Evolutionary conservation across 768 basidiomycete species (phyloP).

Genomic region (Boletus tylopilopsis): DNA sequence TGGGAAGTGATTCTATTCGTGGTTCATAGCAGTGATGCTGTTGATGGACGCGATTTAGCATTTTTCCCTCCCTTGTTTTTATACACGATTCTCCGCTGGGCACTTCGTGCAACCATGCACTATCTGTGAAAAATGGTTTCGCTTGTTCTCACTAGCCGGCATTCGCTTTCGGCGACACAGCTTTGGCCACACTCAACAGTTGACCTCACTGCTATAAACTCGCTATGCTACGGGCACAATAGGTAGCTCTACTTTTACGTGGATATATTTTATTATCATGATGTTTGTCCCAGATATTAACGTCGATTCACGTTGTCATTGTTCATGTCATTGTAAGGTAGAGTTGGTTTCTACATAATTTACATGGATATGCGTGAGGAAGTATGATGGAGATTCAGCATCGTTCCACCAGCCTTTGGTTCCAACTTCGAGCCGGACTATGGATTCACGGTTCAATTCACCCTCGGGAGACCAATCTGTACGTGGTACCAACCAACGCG

Average conservation of each 20-base stretch:
- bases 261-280: slow-evolving; percentile 28
- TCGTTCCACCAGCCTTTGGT: background rate
- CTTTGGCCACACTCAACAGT: background rate
- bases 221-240: slow-evolving; percentile 8
- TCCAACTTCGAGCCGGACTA: background rate
- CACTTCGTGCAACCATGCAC: slow-evolving; percentile 2
- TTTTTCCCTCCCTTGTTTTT: background rate
- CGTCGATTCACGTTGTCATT: slow-evolving; percentile 11
- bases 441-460: background rate
- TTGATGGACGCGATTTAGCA: background rate
- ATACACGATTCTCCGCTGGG: slow-evolving; percentile 1
- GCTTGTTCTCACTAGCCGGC: slow-evolving; percentile 3
- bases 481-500: background rate
- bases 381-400: background rate
- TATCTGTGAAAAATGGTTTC: slow-evolving; percentile 6
- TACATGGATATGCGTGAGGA: slow-evolving; percentile 5
- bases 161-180: slow-evolving; percentile 4
- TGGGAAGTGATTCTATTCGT: slow-evolving; percentile 7
- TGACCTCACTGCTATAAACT: slow-evolving; percentile 3
- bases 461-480: background rate
- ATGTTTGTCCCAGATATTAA: slow-evolving; percentile 20
- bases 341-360: slow-evolving; percentile 8
- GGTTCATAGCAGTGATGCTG: slow-evolving; percentile 1
- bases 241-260: slow-evolving; percentile 20
- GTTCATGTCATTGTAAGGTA: slow-evolving; percentile 16